Evolutionary conservation across 257 asterid genomes (phyloP).

Genomic region (Ophiorrhiza pumila): DNA sequence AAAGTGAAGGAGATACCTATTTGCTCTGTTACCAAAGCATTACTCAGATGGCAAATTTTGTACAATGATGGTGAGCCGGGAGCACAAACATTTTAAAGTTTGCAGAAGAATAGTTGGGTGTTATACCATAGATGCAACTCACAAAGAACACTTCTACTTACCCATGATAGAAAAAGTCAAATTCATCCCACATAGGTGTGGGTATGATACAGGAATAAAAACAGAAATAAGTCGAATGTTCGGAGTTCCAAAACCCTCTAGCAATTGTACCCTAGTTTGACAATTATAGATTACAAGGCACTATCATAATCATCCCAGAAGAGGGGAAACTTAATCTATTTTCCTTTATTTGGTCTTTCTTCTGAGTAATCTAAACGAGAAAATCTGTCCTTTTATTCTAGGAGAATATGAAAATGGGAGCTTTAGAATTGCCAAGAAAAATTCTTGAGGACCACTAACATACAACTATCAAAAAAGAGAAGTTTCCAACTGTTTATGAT

Average conservation of each 20-base stretch:
- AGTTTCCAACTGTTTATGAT: background rate
- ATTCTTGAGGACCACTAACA: background rate
- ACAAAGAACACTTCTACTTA: background rate
- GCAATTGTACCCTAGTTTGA: too few species aligned
- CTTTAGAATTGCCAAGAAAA: background rate
- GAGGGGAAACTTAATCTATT: too few species aligned
- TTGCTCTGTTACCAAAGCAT: background rate
- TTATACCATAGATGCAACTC: background rate
- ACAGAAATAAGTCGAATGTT: background rate
- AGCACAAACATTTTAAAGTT: too few species aligned
- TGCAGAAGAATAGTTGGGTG: background rate
- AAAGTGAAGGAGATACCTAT: background rate
- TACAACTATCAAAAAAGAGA: background rate
- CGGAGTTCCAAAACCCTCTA: too few species aligned
- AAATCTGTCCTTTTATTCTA: background rate
- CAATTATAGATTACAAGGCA: background rate
- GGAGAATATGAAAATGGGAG: background rate
- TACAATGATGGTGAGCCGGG: background rate
- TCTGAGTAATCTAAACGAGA: background rate
- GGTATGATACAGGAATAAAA: background rate
- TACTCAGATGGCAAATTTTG: background rate
- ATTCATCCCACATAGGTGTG: background rate
- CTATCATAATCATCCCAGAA: background rate
- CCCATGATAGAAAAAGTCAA: background rate
- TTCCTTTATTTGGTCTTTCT: too few species aligned